Conservation (phyloP, 108 stramenopile species). For the Conticribra weissflogii region DNA sequence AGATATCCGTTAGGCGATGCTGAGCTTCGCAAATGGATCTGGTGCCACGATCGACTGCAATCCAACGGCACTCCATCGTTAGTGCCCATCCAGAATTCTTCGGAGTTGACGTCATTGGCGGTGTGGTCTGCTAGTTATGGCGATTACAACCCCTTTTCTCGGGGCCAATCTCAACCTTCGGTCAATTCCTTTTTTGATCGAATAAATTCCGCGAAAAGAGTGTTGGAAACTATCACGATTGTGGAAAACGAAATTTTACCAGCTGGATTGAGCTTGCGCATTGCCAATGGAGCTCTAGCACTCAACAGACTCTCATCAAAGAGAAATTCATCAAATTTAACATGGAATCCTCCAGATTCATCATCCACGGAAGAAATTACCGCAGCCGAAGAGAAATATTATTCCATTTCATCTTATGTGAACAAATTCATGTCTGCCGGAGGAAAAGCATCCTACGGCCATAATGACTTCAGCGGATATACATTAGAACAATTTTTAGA, state of each 20-base stretch:
- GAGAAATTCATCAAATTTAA: slow-evolving; percentile 1
- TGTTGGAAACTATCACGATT: slow-evolving; percentile 10
- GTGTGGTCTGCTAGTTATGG: slow-evolving; percentile 32
- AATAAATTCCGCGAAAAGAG: background rate
- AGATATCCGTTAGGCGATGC: slow-evolving; percentile 43
- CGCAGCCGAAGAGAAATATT: slow-evolving; percentile 26
- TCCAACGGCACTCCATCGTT: slow-evolving; percentile 1
- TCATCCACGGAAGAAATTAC: slow-evolving; percentile 34
- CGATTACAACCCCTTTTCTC: slow-evolving; percentile 31
- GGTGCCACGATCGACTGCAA: slow-evolving; percentile 20
- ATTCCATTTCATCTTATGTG: slow-evolving; percentile 20
- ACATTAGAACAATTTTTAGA: slow-evolving; percentile 34
- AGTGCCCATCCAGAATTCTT: background rate
- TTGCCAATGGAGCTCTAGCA: slow-evolving; percentile 13
- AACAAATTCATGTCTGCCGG: slow-evolving; percentile 18
- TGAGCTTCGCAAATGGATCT: slow-evolving; percentile 37
- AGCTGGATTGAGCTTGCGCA: slow-evolving; percentile 16
- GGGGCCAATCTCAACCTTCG: background rate
- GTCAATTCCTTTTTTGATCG: background rate
- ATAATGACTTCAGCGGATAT: slow-evolving; percentile 5
- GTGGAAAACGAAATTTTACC: slow-evolving; percentile 30
- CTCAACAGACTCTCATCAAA: background rate
- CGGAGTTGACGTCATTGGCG: slow-evolving; percentile 11
- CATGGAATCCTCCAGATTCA: slow-evolving; percentile 10
- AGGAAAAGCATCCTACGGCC: too few relatives aligned